These are phyloP conservation scores for Boletus reticuloceps DNA, from an alignment of 768 basidiomycete genomes.

Conservation along the genomic window DNA sequence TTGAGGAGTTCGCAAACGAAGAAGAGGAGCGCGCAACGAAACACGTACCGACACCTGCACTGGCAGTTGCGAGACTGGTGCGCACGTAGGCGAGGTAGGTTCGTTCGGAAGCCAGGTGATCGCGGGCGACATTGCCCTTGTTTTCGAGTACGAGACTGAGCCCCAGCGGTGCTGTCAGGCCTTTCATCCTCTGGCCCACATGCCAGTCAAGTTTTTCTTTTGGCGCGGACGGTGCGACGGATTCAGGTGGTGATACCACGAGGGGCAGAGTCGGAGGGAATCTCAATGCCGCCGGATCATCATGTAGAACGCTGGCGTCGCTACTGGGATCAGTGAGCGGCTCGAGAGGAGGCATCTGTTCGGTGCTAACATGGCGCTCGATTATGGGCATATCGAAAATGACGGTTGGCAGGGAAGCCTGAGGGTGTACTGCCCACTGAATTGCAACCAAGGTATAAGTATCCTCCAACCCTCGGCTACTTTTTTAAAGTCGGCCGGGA, in stretches of 20 bases:
- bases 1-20: background rate
- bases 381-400: constrained; percentile 12
- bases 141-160: constrained; percentile 47
- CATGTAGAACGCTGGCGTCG: constrained; percentile 7
- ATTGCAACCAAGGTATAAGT: background rate
- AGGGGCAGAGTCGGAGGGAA: background rate
- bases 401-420: background rate
- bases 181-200: background rate
- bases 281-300: background rate
- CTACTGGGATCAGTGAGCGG: constrained; percentile 7
- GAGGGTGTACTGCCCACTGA: background rate
- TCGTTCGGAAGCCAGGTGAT: constrained; percentile 62
- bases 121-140: constrained; percentile 59
- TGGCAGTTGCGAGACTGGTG: constrained; percentile 59
- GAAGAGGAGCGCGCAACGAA: background rate
- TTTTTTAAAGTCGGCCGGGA: no score
- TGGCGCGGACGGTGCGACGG: background rate
- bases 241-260: background rate
- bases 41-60: constrained; percentile 55
- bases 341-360: constrained; percentile 23
- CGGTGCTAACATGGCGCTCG: constrained; percentile 2
- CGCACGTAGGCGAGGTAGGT: constrained; percentile 64
- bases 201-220: background rate
- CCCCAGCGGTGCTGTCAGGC: constrained; percentile 5
- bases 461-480: background rate